Evolutionary conservation across 73 alveolate genomes (phyloP).

Genomic region (Paraurostyla sp.): DNA sequence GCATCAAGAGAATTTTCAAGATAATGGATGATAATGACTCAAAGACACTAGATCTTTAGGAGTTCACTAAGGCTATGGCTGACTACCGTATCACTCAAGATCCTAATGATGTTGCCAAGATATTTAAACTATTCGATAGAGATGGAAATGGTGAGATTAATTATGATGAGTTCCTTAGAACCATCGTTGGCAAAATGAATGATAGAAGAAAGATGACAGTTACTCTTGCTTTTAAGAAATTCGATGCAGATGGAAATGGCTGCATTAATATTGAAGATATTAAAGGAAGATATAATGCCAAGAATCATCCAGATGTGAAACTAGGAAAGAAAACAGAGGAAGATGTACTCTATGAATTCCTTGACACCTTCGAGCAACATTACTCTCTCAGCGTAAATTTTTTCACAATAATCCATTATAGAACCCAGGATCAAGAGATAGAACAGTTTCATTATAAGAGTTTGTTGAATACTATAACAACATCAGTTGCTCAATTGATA

Average conservation of each 20-base stretch:
- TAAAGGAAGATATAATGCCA: constrained; percentile 79
- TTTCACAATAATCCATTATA: not conserved
- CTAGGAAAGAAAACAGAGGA: constrained; percentile 85
- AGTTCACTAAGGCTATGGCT: constrained; percentile 51
- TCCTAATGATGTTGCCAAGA: constrained; percentile 38
- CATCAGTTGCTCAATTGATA: constrained; percentile 70
- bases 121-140: constrained; percentile 69
- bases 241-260: constrained; percentile 77
- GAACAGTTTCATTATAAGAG: constrained; percentile 69
- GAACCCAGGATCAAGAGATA: constrained; percentile 68
- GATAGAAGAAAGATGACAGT: constrained; percentile 71
- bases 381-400: constrained; percentile 57
- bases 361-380: constrained; percentile 81
- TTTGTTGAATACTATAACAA: constrained; percentile 79
- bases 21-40: constrained; percentile 58
- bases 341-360: constrained; percentile 82
- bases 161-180: constrained; percentile 87
- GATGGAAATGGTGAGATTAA: constrained; percentile 89
- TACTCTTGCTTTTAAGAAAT: constrained; percentile 74
- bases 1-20: constrained; percentile 60
- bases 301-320: constrained; percentile 87
- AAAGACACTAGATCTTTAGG: constrained; percentile 39
- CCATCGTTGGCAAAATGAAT: constrained; percentile 75
- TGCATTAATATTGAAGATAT: constrained; percentile 75
- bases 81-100: constrained; percentile 33